Conservation (phyloP, 2,329 filamentous ascomycete species). For the Verticillium nonalfalfae region DNA sequence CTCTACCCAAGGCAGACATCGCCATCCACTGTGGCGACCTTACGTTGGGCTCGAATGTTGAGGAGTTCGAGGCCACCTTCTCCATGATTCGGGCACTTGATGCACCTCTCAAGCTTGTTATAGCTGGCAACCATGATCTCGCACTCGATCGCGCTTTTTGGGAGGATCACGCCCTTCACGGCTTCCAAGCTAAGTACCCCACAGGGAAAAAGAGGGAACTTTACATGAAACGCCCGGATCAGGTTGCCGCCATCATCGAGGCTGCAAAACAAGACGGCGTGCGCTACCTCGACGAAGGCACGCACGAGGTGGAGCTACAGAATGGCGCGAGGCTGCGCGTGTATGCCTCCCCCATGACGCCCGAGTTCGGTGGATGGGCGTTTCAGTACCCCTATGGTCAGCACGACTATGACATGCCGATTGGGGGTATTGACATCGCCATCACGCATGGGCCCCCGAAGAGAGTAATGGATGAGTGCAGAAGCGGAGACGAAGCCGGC, state of each 20-base stretch:
- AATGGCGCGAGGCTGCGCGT: slow-evolving; percentile 34
- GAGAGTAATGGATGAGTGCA: slow-evolving; percentile 33
- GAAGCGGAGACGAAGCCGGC: slow-evolving; percentile 17
- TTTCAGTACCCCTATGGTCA: slow-evolving; percentile 33
- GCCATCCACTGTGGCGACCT: slow-evolving; percentile 45
- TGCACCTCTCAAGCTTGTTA: slow-evolving; percentile 39
- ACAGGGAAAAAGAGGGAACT: slow-evolving; percentile 4
- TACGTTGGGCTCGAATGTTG: slow-evolving; percentile 33
- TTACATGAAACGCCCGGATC: slow-evolving; percentile 30
- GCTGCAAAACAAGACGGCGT: slow-evolving; percentile 3
- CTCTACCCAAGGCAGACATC: slow-evolving; percentile 33
- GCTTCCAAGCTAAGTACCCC: background rate
- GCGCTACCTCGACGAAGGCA: slow-evolving; percentile 32
- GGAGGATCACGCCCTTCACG: background rate
- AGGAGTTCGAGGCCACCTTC: slow-evolving; percentile 29
- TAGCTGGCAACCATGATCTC: slow-evolving; percentile 48
- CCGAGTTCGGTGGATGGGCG: slow-evolving; percentile 28
- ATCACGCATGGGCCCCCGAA: slow-evolving; percentile 28
- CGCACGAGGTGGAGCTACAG: slow-evolving; percentile 26
- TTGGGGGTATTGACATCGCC: slow-evolving; percentile 18
- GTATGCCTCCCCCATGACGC: slow-evolving; percentile 40
- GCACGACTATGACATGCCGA: slow-evolving; percentile 18
- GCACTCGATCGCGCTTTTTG: slow-evolving; percentile 22
- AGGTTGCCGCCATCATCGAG: slow-evolving; percentile 23
- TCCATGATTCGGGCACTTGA: slow-evolving; percentile 28